A percentile compares a stretch with the other conserved stretches of the same genome.
Conservation (phyloP, 2,329 filamentous ascomycete genomes). For the Epichloe typhina region DNA sequence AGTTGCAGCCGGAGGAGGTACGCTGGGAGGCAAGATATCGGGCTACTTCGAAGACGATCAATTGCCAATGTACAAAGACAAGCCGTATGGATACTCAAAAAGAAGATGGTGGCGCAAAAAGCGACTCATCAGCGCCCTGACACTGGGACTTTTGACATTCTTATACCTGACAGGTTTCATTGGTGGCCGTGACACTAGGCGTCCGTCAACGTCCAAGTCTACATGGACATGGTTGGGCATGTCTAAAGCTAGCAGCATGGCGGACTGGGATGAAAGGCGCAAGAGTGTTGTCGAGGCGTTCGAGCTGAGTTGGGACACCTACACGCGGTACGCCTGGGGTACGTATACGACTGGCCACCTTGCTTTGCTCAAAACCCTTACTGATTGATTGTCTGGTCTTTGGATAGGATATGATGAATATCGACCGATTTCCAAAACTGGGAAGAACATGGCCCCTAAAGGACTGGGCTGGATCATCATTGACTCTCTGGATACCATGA, state of each 20-base stretch:
- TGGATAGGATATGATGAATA: constrained; percentile 69
- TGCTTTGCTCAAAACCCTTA: constrained; percentile 12
- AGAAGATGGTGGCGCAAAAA: constrained; percentile 54
- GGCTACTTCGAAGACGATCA: constrained; percentile 45
- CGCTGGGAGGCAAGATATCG: constrained; percentile 42
- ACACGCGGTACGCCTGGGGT: constrained; percentile 92
- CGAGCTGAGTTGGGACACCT: constrained; percentile 81
- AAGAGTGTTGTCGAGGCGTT: constrained; percentile 83
- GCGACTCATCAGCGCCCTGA: constrained; percentile 38
- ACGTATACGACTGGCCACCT: constrained; percentile 20
- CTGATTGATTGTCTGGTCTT: constrained; percentile 6
- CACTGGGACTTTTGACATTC: constrained; percentile 41
- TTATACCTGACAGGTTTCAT: constrained; percentile 62
- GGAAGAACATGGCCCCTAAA: constrained; percentile 71
- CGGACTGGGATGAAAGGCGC: constrained; percentile 67
- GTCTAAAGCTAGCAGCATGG: constrained; percentile 30
- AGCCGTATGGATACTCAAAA: constrained; percentile 63
- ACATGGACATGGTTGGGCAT: constrained; percentile 45
- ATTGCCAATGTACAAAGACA: constrained; percentile 97
- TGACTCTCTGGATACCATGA: constrained; percentile 89
- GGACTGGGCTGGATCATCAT: constrained; percentile 98
- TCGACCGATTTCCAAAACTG: constrained; percentile 66
- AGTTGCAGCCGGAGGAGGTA: constrained; percentile 19
- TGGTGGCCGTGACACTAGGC: constrained; percentile 17
- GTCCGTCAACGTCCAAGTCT: constrained; percentile 20